Evolutionary conservation across 345 rosid genomes (phyloP).

Genomic region (Moringa oleifera): DNA sequence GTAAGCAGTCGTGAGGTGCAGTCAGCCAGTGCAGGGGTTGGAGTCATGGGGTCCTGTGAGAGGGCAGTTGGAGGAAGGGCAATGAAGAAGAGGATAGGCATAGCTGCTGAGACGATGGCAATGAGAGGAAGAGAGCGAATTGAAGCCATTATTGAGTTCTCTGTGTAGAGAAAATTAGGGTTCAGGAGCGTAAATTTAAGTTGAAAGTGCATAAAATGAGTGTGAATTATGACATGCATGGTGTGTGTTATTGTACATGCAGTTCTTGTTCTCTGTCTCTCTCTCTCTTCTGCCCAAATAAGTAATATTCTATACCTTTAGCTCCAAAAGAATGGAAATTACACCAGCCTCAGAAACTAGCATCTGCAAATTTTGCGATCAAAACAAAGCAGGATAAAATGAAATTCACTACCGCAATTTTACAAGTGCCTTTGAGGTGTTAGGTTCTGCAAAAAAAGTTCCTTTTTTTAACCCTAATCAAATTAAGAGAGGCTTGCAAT

Average conservation of each 20-base stretch:
- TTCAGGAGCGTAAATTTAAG: conserved; percentile 19
- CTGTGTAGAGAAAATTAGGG: conserved; percentile 8
- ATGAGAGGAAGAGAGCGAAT: conserved; percentile 5
- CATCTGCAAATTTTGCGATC: too few species aligned
- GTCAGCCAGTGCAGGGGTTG: conserved; percentile 25
- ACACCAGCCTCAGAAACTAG: too few species aligned
- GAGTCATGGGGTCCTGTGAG: conserved; percentile 35
- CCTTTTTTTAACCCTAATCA: too few species aligned
- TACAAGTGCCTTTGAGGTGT: too few species aligned
- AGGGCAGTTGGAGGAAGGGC: conserved; percentile 19
- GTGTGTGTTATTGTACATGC: conserved; percentile 38
- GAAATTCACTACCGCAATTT: too few species aligned
- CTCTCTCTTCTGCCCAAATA: too few species aligned
- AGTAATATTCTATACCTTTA: too few species aligned
- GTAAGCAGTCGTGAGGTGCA: conserved; percentile 56
- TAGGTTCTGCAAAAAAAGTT: too few species aligned
- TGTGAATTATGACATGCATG: conserved; percentile 47
- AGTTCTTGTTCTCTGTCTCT: conserved; percentile 23
- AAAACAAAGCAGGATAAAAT: too few species aligned
- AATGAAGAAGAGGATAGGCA: conserved; percentile 26
- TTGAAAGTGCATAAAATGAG: conserved; percentile 31
- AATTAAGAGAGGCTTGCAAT: too few species aligned
- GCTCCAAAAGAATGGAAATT: too few species aligned
- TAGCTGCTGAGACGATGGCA: conserved; percentile 21
- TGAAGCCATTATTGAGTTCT: conserved; percentile 27